These are phyloP conservation scores for Cryptococcus sp. DNA, from an alignment of 1,284 basidiomycete genomes.

Conservation along the genomic window DNA sequence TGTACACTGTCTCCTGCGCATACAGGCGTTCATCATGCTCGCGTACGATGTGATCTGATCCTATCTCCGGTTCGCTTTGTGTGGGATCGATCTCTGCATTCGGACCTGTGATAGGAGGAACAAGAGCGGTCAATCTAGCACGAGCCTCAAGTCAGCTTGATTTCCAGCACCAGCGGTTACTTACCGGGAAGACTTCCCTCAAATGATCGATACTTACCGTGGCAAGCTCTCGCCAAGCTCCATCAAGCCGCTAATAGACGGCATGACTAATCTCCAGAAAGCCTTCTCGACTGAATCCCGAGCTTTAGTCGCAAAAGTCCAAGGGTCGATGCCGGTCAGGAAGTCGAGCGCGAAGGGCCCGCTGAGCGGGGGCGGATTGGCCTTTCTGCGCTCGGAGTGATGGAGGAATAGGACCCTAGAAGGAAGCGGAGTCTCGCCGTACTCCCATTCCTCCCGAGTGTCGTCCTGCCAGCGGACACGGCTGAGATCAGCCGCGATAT, in stretches of 20 bases:
- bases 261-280: background rate
- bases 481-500: no score
- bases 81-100: background rate
- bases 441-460: conserved; percentile 3
- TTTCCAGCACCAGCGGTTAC: background rate
- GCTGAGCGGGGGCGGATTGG: background rate
- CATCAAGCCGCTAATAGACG: background rate
- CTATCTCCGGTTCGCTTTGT: background rate
- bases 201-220: no score
- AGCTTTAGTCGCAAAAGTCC: background rate
- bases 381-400: conserved; percentile 7
- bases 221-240: background rate
- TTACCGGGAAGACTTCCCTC: no score
- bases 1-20: conserved; percentile 20
- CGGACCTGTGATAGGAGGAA: background rate
- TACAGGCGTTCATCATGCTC: conserved; percentile 6
- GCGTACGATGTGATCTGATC: background rate
- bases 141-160: background rate
- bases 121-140: background rate
- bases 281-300: background rate
- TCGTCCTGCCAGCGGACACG: background rate
- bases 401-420: conserved; percentile 19
- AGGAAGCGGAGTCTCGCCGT: conserved; percentile 15
- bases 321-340: background rate
- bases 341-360: background rate